Conservation (phyloP, 306 rosid genomes). For the Aeschynomene evenia region DNA sequence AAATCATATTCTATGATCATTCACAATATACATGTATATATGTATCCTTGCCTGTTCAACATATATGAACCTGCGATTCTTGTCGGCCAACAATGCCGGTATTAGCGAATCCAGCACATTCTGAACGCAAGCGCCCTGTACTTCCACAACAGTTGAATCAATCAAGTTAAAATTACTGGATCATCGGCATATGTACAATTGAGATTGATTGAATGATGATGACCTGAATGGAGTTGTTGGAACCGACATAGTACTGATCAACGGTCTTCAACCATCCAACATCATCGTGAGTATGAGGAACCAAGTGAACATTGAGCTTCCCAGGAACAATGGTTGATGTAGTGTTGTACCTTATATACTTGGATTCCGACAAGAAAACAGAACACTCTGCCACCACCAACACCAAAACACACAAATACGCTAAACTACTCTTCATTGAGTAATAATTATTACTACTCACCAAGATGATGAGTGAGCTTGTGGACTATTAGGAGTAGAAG, state of each 20-base stretch:
- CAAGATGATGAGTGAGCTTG: too few relatives aligned
- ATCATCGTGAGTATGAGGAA: conserved; percentile 72
- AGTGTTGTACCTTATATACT: conserved; percentile 61
- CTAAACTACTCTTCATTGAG: conserved; percentile 29
- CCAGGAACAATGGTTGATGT: conserved; percentile 51
- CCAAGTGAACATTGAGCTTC: conserved; percentile 79
- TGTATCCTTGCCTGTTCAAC: conserved; percentile 65
- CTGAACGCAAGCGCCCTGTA: conserved; percentile 79
- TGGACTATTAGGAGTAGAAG: too few relatives aligned
- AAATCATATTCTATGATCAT: background rate
- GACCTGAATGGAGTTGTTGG: conserved; percentile 79
- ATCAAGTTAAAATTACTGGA: background rate
- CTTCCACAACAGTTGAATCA: background rate
- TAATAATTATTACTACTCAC: too few relatives aligned
- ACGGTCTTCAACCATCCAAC: conserved; percentile 91
- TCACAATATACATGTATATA: too few relatives aligned
- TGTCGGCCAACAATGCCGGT: conserved; percentile 64
- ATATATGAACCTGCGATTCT: conserved; percentile 78
- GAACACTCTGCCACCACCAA: conserved; percentile 16
- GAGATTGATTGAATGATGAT: background rate
- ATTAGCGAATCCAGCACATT: conserved; percentile 72
- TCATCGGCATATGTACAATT: background rate
- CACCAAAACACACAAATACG: conserved; percentile 18
- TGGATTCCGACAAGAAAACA: conserved; percentile 36
- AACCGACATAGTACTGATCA: conserved; percentile 85